phyloP scores from a whole-genome alignment of 163 green algal species.

The Scenedesmus sp. region DNA sequence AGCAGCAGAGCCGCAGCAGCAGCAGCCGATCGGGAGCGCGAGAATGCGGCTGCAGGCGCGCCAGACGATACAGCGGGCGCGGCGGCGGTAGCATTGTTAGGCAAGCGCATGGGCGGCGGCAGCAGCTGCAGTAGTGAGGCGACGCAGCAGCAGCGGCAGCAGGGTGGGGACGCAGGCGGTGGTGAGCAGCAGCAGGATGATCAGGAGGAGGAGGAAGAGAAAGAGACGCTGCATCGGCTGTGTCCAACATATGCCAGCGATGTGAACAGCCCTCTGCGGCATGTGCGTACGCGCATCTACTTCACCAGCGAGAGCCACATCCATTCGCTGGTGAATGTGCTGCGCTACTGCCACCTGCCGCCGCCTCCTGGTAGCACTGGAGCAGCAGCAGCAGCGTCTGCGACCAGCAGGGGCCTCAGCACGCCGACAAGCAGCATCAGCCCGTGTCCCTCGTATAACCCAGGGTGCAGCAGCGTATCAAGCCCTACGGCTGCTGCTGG shows the following conservation, averaged over 20 bases:
- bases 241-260: conserved; percentile 77
- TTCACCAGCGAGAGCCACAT: conserved; percentile 99
- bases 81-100: neutral
- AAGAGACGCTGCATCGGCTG: conserved; percentile 77
- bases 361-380: neutral
- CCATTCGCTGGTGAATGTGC: conserved; percentile 97
- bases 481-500: neutral
- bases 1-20: neutral
- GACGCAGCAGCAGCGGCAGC: conserved; percentile 53
- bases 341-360: conserved; percentile 78
- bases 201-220: conserved; percentile 23
- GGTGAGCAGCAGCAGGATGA: conserved; percentile 29
- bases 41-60: neutral
- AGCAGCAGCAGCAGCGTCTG: neutral
- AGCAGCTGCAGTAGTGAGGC: conserved; percentile 47
- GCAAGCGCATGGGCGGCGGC: conserved; percentile 22
- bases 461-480: conserved; percentile 26
- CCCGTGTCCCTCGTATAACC: neutral
- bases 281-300: conserved; percentile 98
- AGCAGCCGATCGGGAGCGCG: neutral
- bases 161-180: conserved; percentile 41
- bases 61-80: neutral
- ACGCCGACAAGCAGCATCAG: conserved; percentile 4
- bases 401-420: neutral
- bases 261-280: conserved; percentile 95